Base-by-base conservation (phyloP, 306 rosid genomes). In the Oemleria cerasiformis region DNA sequence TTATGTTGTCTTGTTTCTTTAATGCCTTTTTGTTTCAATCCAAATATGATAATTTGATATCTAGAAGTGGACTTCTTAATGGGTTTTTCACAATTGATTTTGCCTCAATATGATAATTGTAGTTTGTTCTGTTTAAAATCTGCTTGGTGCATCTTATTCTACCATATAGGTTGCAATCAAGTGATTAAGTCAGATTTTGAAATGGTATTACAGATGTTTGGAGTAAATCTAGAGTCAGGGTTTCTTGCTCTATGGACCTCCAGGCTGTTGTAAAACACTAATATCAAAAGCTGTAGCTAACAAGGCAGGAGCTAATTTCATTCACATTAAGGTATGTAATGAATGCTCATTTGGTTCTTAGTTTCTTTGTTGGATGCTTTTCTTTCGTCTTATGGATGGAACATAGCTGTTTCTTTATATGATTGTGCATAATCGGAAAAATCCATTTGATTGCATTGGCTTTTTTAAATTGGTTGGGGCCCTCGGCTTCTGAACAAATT, bases 201-300 rank as follows among this genome's bases (percentile, higher is more conserved):
- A 72, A 71, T 68, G 53, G 8, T 49, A 40, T 49, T 79, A 58
- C 82, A 90, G 97, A 87, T 70, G 70, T 77, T 87, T 67, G 92
- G 96, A 72, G 71, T 88, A 61, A 78, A 87, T 76, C 83, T 82
- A n/a, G 97, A 87, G 80, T 81, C 93, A 0, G n/a, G 98, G 97
- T 34, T 87, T 93, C 79, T 86, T 93, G 75, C 93, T 93, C 16
- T 93, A 87, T 77, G 98, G 98, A 41, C 98, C 98, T 57, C 98
- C n/a, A n/a, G n/a, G n/a, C n/a, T n/a, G n/a, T n/a, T n/a, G n/a
- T n/a, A n/a, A n/a, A n/a, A n/a, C n/a, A 65, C 81, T 93, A 61
- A 93, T 90, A 71, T 97, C 96, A 34, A 87, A 92, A 78, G 98
- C 98, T 44, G 88, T 92, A 55, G 98, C 98, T 66, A 87, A 88